Base-by-base conservation (phyloP, 371 early-diverging fungal species). In the Apophysomyces sp. region DNA sequence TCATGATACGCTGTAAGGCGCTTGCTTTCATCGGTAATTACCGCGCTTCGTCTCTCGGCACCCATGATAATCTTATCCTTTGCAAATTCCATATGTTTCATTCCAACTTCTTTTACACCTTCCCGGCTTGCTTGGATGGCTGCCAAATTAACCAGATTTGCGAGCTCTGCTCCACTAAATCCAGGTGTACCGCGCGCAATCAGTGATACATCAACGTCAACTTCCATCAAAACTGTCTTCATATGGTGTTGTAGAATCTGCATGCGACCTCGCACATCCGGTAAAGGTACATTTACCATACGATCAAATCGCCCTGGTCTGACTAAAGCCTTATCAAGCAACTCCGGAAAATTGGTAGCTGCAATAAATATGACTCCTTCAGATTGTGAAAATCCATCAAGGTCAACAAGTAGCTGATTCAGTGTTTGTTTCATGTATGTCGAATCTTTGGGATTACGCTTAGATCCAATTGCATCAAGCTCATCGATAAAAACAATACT, bases 401-500 rank as follows among this genome's bases (percentile, higher is more conserved):
- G 77, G 64, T 98, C 97, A 15, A 97, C 97, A 18, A 99, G 80
- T 54, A 98, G 80, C 75, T 98, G 98, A 73, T 98, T 98, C 21
- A 99, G 84, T 0, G 98, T 97, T 72, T 96, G 96, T 64, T 95
- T 91, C 93, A 94, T 94, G 65, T 94, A 94, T 1, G 89, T 86
- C 70, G 94, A 95, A 69, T 98, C 98, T 68, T 93, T 94, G 44
- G 93, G 89, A 66, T 89, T 94, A 53, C 98, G 89, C 72, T 95
- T 98, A 54, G 95, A 92, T 18, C 99, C 99, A 65, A 99, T 98
- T 1, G 99, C 98, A 78, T 98, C 99, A 58, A 98, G 85, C 81
- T 95, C 99, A 76, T 99, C 99, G 71, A 99, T 99, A 77, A 99
- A 99, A 13, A 99, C 93, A 63, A 99, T 99, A 71, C 97, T 95